Evolutionary conservation across 306 rosid species (phyloP), one percentile per base, ranked within the genome.

Genomic region (Quercus engelmannii): DNA sequence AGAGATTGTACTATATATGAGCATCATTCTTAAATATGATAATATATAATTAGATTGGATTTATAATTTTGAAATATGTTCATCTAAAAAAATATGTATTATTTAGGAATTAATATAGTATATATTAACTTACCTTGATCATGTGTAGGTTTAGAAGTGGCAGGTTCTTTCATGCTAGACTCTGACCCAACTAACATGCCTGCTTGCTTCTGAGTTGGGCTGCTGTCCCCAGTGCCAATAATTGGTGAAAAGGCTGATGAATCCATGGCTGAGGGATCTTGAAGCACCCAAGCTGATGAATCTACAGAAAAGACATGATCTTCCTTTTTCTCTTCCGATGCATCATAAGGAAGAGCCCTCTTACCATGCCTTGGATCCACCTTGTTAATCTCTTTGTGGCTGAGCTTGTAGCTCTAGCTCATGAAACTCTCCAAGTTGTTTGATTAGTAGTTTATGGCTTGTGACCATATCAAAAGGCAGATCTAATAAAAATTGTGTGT

Each of bases 311-410:
- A 80, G 21, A 28, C 21, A 73, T 57, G 77, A 79, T 54, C 74
- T 38, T 79, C 75, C 35, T 57, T 79, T 54, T 73, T 79, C 74
- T 76, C 89, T 55, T 81, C 85, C 58, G 85, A 85, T 71, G 76
- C 78, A 69, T 77, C 85, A 81, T 55, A 63, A 81, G 85, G 82
- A 76, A 85, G 85, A 78, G 85, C 72, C 73, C 85, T 81, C 88
- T 85, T 85, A 5, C 88, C 88, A 74, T 81, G 79, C 83, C 85
- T 78, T 70, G 73, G 88, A 81, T 85, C 88, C 88, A 85, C 88
- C 78, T 85, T 85, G 80, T 30, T 69, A 65, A 57, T 12, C 85
- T 77, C 68, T 81, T 21, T 73, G 10, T 19, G 5, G 26, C 79
- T 43, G 21, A 21, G 72, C 68, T 76, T 67, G 12, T 4, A 28